Base-by-base conservation (phyloP, 768 basidiomycete species). In the Royoungia palumana region DNA sequence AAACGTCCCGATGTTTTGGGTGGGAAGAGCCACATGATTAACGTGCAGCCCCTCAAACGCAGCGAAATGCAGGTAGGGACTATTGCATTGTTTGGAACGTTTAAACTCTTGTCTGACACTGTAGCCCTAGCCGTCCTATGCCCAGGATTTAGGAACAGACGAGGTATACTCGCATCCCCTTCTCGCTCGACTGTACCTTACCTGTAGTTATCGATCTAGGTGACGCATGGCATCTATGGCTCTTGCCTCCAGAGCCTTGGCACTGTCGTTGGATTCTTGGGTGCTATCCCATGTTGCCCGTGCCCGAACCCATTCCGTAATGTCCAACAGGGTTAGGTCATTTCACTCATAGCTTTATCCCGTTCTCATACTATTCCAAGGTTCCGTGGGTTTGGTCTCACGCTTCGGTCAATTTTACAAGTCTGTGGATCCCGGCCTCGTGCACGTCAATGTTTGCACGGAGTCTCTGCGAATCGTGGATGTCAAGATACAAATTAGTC, bases 331-430 rank as follows among this genome's bases (percentile, higher is more conserved):
- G 90, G 89, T 82, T 54, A 35, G 67, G 24, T 3, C 30, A 42
- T 42, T 28, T 45, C 20, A 12, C 45, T 41, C 46, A 17, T 27
- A 44, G 22, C 32, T 43, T 24, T 17, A 32, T 51, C 45, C 51
- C 34, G 38, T 22, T 55, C 58, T 62, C 44, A 70, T 32, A 62
- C 11, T 37, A 17, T 21, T 49, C 46, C 40, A 52, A 89, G 90
- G 92, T 24, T 84, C 85, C 47, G 91, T 94, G 56, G 94, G 94
- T 47, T 77, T 98, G 50, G 83, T 98, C 62, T 85, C 89, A 30
- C 85, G 93, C 50, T 97, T 97, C 61, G 94, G 94, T 41, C 82
- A 95, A 64, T 95, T 97, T 78, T 95, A 95, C 82, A 92, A 89
- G 70, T 85, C 90, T 8, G 92, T 94, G 58, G 92, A 95, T 63